These are phyloP conservation scores for Suillus brevipes DNA, from an alignment of 768 basidiomycete species.

Conservation along the genomic window DNA sequence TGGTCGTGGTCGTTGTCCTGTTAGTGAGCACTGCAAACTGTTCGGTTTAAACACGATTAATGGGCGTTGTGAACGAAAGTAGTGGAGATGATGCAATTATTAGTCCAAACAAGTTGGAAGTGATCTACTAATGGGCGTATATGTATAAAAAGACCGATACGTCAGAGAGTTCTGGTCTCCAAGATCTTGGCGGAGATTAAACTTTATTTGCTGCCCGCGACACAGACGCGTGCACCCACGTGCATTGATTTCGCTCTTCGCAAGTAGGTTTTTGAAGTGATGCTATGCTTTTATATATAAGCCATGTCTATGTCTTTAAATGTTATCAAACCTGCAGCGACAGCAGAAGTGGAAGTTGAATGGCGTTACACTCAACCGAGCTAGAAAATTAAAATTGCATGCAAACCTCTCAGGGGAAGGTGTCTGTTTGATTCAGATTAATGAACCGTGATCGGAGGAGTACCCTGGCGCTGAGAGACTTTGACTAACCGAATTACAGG, in stretches of 20 bases:
- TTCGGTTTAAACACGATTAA: not conserved
- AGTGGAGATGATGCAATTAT: not conserved
- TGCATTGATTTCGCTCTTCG: slow-evolving; percentile 1
- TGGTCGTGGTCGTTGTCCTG: not conserved
- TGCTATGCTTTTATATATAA: not conserved
- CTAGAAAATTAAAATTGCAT: not conserved
- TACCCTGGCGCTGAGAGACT: not conserved
- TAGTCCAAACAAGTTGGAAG: not conserved
- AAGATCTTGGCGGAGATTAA: slow-evolving; percentile 17
- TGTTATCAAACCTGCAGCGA: not conserved
- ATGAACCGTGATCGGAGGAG: not conserved
- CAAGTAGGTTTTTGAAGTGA: not conserved
- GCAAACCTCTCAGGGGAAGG: not conserved
- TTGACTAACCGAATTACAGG: not conserved
- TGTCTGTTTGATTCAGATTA: not conserved
- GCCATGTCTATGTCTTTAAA: not conserved
- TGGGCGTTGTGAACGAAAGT: not conserved
- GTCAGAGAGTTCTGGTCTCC: slow-evolving; percentile 10
- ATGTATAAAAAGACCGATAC: not conserved
- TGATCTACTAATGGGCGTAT: not conserved
- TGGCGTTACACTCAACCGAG: not conserved
- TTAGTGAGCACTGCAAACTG: not conserved
- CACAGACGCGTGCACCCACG: slow-evolving; percentile 6
- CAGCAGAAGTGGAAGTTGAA: not conserved
- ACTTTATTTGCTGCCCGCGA: slow-evolving; percentile 6